Evolutionary conservation across 495 filamentous ascomycete species (phyloP), one percentile per base, ranked within the genome.

Genomic region (Hypomontagnella submonticulosa): DNA sequence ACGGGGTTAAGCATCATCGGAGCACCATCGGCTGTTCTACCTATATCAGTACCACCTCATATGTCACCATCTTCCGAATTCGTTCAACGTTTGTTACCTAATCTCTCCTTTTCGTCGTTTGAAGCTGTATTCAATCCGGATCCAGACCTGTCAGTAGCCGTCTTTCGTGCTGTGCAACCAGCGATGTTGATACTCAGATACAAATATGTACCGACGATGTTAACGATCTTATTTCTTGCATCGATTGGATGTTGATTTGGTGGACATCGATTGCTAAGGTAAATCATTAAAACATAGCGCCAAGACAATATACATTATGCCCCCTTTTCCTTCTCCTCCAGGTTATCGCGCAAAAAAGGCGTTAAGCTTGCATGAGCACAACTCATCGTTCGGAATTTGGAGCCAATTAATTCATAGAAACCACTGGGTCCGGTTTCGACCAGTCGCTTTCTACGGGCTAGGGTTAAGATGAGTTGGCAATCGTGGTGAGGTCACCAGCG

Each of bases 381-480:
- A 58, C 66, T 70, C 66, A 70, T 70, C 66, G 43, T 63, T 60
- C 60, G 49, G 57, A 65, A 61, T 37, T 38, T 11, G 46, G 61
- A 48, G 61, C 66, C 66, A 66, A 70, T 70, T 54, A 61, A 53
- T 57, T 52, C 51, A 51, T 47, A 30, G 57, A 54, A 66, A 57
- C 42, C 61, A 58, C 33, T 66, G 61, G 61, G 19, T 37, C 61
- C n/a, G 2, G 51, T 23, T n/a, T 51, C 46, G 61, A 65, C 61
- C 61, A 61, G 57, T 70, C 66, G 47, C 55, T 57, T 61, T 56
- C 53, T 40, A 33, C 43, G 43, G 51, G 48, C 55, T 43, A 38
- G 56, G 51, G 34, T 53, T 66, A 36, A 53, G 66, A 70, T 70
- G 66, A 65, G 66, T 66, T 70, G 66, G 66, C 66, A 66, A 48